These are phyloP conservation scores for Auxenochlorella protothecoides DNA, from an alignment of 139 green algal species.

Conservation along the genomic window DNA sequence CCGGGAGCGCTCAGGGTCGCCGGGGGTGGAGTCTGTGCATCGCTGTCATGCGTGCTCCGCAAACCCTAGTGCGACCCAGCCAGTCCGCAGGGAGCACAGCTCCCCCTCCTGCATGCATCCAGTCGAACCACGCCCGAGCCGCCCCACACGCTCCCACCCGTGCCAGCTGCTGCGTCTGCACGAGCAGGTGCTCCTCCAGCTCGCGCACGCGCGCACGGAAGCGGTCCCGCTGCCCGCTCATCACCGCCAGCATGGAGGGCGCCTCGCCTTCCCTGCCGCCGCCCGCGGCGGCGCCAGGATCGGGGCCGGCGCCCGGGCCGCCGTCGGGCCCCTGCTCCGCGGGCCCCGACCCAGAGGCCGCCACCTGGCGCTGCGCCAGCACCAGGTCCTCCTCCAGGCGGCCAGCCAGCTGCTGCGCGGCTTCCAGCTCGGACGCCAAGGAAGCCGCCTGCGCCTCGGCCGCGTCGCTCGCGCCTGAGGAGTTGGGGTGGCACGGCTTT, in stretches of 20 bases:
- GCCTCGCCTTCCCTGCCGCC: conserved; percentile 15
- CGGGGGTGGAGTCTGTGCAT: too few relatives aligned
- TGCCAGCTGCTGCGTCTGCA: conserved; percentile 15
- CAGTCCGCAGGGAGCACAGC: too few relatives aligned
- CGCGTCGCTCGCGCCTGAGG: neutral
- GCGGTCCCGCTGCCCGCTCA: conserved; percentile 75
- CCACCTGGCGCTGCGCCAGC: conserved; percentile 6
- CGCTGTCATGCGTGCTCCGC: too few relatives aligned
- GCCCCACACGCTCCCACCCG: neutral
- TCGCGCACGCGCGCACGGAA: conserved; percentile 51
- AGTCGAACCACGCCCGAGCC: too few relatives aligned
- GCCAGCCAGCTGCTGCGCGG: conserved; percentile 38
- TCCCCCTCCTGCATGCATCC: too few relatives aligned
- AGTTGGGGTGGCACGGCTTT: too few relatives aligned
- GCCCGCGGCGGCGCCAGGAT: neutral
- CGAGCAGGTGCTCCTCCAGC: conserved; percentile 55
- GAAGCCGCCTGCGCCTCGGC: conserved; percentile 7
- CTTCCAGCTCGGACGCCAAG: conserved; percentile 32
- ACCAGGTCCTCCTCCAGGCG: conserved; percentile 57
- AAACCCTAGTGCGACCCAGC: too few relatives aligned
- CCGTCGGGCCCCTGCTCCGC: neutral
- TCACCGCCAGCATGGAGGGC: conserved; percentile 60
- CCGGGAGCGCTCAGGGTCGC: too few relatives aligned
- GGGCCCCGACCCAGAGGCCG: neutral
- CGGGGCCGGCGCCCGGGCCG: conserved; percentile 3